Evolutionary conservation across 768 basidiomycete genomes (phyloP).

Genomic region (Neoboletus brunneissimus): DNA sequence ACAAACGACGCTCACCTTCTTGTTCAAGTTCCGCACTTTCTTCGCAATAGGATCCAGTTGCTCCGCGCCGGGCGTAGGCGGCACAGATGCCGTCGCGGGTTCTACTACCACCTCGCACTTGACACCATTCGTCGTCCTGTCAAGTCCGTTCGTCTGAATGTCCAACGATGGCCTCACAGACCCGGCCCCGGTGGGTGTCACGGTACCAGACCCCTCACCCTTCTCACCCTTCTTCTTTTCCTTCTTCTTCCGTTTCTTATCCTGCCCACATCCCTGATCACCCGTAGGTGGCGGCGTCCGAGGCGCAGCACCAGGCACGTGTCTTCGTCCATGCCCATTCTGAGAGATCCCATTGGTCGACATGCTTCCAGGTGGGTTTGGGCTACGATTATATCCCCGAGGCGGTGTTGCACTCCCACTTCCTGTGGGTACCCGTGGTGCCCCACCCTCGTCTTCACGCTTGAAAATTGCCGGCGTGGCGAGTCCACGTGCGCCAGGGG

Average conservation of each 20-base stretch:
- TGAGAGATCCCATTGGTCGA: conserved; percentile 33
- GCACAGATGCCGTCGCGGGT: conserved; percentile 32
- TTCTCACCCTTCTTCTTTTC: conserved; percentile 52
- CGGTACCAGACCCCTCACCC: conserved; percentile 28
- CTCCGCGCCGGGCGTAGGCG: conserved; percentile 55
- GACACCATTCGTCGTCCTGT: conserved; percentile 14
- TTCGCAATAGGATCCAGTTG: conserved; percentile 81
- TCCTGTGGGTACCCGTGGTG: conserved; percentile 46
- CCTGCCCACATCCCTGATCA: conserved; percentile 30
- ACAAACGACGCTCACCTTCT: conserved; percentile 62
- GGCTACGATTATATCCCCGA: conserved; percentile 56
- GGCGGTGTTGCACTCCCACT: conserved; percentile 62
- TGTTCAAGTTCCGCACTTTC: conserved; percentile 91
- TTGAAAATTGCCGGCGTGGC: conserved; percentile 87
- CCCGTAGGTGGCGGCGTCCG: conserved; percentile 45
- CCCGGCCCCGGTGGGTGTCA: conserved; percentile 27
- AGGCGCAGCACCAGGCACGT: conserved; percentile 72
- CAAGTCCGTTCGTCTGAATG: conserved; percentile 31
- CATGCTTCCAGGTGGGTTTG: conserved; percentile 50
- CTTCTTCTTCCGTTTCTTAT: conserved; percentile 50
- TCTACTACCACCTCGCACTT: conserved; percentile 11
- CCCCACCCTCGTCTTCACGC: conserved; percentile 86
- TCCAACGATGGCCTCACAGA: conserved; percentile 37
- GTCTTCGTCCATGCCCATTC: conserved; percentile 34
- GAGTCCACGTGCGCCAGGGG: conserved; percentile 88